Base-by-base conservation (phyloP, 148 eudicot genomes). In the Beta vulgaris region DNA sequence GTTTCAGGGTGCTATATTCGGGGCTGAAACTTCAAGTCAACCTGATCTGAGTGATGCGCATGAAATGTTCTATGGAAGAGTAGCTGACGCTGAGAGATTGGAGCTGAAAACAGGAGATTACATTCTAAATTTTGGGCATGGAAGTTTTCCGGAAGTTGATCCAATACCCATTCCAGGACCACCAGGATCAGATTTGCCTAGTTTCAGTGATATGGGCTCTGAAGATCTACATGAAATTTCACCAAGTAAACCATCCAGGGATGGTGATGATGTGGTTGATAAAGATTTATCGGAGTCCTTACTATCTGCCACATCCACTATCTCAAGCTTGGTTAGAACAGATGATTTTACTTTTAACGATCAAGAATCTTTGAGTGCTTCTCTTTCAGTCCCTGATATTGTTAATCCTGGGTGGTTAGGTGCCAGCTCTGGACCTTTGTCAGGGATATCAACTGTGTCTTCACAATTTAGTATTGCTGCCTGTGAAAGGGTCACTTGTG, bases 101-200 rank as follows among this genome's bases (percentile, higher is more conserved):
- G 82, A 55, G 32, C 73, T 76, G 55, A 29, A 65, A 76, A 78
- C 68, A n/a, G 80, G 76, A 21, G 86, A 78, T 75, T 65, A 39
- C 35, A 80, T 68, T 76, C 74, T 70, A 68, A 63, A 44, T 72
- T 82, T 81, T 40, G 85, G 46, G 62, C 78, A 68, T 37, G 83
- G 78, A 76, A 81, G 60, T 81, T 87, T 81, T 31, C 61, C 73
- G n/a, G 85, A 78, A 59, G 81, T 87, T 21, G 93, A 89, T 68
- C 84, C 90, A n/a, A 87, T 89, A 68, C 88, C 87, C 53, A 89
- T 89, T 72, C 93, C 93, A 1, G 93, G 93, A 35, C 93, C 93
- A 61, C 93, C 93, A 18, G 93, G 93, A 64, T 89, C 86, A 46
- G 87, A 87, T 81, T 76, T 89, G 76, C 93, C 93, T 53, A 84